phyloP scores from a whole-genome alignment of 1,284 basidiomycete genomes.

The Afroboletus lepidellus region DNA sequence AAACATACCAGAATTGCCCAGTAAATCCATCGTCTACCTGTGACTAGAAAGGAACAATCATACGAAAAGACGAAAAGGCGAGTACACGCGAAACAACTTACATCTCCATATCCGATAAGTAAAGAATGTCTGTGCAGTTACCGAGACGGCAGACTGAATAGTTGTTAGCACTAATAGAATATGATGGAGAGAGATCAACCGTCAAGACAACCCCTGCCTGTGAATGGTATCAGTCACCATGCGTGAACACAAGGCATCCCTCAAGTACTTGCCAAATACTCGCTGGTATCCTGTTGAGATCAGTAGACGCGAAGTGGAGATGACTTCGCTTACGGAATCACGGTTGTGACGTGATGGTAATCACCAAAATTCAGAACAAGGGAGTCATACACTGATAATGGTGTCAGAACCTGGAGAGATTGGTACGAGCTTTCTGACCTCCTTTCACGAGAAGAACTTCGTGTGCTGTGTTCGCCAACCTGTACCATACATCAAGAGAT shows the following conservation, averaged over 20 bases:
- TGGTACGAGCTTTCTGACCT: neutral
- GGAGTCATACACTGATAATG: neutral
- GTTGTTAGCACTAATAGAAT: neutral
- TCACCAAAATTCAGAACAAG: neutral
- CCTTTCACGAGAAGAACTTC: constrained; percentile 3
- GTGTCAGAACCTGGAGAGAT: neutral
- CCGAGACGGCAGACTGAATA: neutral
- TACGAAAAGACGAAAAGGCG: neutral
- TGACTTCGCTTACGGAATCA: constrained; percentile 1
- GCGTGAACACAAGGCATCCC: neutral
- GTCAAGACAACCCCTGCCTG: constrained; percentile 4
- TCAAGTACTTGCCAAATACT: constrained; percentile 3
- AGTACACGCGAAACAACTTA: neutral
- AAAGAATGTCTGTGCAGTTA: constrained; percentile 5
- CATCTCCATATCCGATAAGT: constrained; percentile 10
- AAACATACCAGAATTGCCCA: neutral
- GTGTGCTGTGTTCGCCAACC: constrained; percentile 1
- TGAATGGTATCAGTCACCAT: neutral
- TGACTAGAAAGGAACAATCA: neutral
- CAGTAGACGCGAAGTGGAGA: neutral
- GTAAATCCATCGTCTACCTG: neutral
- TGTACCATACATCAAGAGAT: neutral
- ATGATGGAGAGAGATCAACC: neutral
- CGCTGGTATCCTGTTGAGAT: neutral
- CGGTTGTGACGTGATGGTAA: neutral